Conservation (phyloP, 768 basidiomycete genomes). For the Mycena vulgaris region DNA sequence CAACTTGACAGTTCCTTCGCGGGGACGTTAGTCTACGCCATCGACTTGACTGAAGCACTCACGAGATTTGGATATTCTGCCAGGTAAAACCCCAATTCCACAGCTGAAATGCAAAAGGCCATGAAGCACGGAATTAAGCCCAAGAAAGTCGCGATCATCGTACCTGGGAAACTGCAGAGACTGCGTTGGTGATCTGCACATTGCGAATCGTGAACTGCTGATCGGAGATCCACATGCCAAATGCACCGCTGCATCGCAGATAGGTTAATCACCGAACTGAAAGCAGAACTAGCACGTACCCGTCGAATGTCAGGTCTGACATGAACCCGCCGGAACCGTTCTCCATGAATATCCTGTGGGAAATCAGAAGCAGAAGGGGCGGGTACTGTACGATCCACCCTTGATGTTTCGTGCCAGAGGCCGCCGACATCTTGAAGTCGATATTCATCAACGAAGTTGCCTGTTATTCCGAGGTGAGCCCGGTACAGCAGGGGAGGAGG, state of each 20-base stretch:
- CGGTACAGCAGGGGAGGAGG: too few relatives aligned
- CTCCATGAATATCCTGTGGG: constrained; percentile 62
- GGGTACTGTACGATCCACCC: too few relatives aligned
- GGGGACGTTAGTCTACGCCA: too few relatives aligned
- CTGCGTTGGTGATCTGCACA: constrained; percentile 11
- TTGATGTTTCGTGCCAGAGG: constrained; percentile 52
- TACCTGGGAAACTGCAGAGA: too few relatives aligned
- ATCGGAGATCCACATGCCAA: constrained; percentile 19
- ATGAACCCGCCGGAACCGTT: constrained; percentile 65
- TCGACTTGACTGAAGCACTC: too few relatives aligned
- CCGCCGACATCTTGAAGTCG: constrained; percentile 42
- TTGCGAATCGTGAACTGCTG: constrained; percentile 26
- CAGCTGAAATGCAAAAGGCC: background rate
- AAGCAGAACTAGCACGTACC: background rate
- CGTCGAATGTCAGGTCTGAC: constrained; percentile 39
- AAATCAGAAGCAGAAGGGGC: background rate
- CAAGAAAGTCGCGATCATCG: too few relatives aligned
- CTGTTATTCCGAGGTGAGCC: constrained; percentile 38
- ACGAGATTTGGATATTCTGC: constrained; percentile 14
- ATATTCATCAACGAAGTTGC: constrained; percentile 60
- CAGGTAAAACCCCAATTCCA: constrained; percentile 25
- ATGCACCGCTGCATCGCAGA: background rate
- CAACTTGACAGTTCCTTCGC: constrained; percentile 17
- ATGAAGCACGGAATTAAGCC: too few relatives aligned
- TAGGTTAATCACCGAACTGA: background rate